Evolutionary conservation across 2,329 filamentous ascomycete species (phyloP).

Genomic region (Chaetothyriales sp.): DNA sequence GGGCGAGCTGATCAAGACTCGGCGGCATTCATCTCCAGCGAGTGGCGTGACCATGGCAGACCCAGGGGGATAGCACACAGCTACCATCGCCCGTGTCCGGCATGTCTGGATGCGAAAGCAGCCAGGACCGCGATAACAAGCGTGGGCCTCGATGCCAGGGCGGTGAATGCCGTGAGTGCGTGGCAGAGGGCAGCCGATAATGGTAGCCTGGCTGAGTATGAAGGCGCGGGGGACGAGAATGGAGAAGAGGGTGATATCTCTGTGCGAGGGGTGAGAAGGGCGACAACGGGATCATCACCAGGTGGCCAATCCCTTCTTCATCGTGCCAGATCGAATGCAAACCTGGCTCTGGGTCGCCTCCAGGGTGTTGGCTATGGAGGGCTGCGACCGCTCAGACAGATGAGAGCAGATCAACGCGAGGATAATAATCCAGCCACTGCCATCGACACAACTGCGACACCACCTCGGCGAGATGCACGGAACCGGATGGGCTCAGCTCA

Average conservation of each 20-base stretch:
- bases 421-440: background rate
- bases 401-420: background rate
- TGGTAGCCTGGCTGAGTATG: background rate
- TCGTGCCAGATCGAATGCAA: background rate
- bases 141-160: background rate
- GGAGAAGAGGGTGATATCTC: background rate
- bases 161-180: background rate
- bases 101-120: background rate
- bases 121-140: too few relatives aligned
- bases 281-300: background rate
- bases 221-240: background rate
- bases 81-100: background rate
- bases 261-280: background rate
- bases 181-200: background rate
- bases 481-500: background rate
- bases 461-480: background rate
- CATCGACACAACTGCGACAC: background rate
- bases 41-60: background rate
- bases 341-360: too few relatives aligned
- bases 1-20: background rate
- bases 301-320: background rate
- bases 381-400: background rate
- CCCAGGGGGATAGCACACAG: background rate
- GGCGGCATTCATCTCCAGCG: background rate
- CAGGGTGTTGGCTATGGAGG: background rate